These are phyloP conservation scores for Penicillium chermesinum DNA, from an alignment of 495 filamentous ascomycete species.

Conservation along the genomic window DNA sequence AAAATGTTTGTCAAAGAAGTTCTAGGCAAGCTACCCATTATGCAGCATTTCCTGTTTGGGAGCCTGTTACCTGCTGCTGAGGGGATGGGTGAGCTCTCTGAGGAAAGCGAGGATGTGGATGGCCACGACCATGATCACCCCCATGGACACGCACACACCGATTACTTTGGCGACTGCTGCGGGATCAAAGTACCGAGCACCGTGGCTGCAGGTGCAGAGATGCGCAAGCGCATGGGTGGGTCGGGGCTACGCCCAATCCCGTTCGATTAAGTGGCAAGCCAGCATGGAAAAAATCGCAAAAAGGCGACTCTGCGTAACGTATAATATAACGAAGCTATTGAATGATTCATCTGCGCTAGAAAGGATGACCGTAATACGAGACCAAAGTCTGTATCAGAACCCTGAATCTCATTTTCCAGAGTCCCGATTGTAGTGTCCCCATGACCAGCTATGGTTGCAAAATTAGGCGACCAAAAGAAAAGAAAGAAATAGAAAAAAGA, in stretches of 20 bases:
- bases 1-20: conserved; percentile 96
- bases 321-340: not conserved
- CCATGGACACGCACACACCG: conserved; percentile 33
- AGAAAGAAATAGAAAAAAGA: too few relatives aligned
- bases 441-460: too few relatives aligned
- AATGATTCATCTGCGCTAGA: not conserved
- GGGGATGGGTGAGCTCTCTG: conserved; percentile 62
- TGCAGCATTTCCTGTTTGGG: conserved; percentile 97
- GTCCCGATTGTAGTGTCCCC: too few relatives aligned
- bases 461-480: too few relatives aligned
- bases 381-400: too few relatives aligned
- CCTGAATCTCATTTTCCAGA: too few relatives aligned
- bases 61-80: conserved; percentile 70
- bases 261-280: conserved; percentile 60
- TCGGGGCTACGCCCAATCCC: conserved; percentile 75
- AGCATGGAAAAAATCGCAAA: too few relatives aligned
- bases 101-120: conserved; percentile 46
- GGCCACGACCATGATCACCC: conserved; percentile 66
- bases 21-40: conserved; percentile 87
- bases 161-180: conserved; percentile 92
- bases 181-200: conserved; percentile 97
- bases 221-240: conserved; percentile 65
- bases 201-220: conserved; percentile 80
- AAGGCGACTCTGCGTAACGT: not conserved
- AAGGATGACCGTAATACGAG: too few relatives aligned